A percentile compares a stretch with the other conserved stretches of the same genome.
These are phyloP conservation scores for Trichoderma guizhouense DNA, from an alignment of 2,329 filamentous ascomycete genomes.

Conservation along the genomic window DNA sequence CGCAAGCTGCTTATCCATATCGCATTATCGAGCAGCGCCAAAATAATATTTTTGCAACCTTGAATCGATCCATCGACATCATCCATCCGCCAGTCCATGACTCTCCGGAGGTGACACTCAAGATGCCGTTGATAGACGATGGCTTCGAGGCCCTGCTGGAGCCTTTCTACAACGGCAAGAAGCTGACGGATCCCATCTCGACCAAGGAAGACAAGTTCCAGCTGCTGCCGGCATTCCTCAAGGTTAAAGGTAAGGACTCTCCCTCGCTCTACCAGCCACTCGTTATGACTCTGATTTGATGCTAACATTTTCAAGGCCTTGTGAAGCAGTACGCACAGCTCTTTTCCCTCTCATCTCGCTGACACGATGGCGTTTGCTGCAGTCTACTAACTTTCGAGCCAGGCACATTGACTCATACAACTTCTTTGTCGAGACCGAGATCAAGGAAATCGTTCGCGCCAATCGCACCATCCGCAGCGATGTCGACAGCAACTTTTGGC, in stretches of 20 bases:
- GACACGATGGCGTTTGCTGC: not conserved
- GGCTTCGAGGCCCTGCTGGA: slow-evolving; percentile 64
- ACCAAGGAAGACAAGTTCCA: slow-evolving; percentile 90
- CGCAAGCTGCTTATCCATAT: slow-evolving; percentile 18
- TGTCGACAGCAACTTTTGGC: slow-evolving; percentile 87
- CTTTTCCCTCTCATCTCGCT: slow-evolving; percentile 14
- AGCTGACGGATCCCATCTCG: slow-evolving; percentile 61
- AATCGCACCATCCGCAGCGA: slow-evolving; percentile 88
- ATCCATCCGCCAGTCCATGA: slow-evolving; percentile 26
- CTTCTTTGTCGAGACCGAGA: slow-evolving; percentile 93
- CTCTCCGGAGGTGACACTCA: slow-evolving; percentile 32
- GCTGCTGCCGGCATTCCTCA: slow-evolving; percentile 91
- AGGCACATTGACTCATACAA: slow-evolving; percentile 96
- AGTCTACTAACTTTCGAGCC: slow-evolving; percentile 18
- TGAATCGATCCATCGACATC: not conserved
- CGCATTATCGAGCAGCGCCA: slow-evolving; percentile 2
- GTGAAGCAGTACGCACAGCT: slow-evolving; percentile 70
- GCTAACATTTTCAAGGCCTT: slow-evolving; percentile 47
- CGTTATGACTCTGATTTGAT: not conserved
- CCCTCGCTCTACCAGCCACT: not conserved
- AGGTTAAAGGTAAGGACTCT: slow-evolving; percentile 72
- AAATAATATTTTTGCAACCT: slow-evolving; percentile 3
- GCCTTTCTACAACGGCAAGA: slow-evolving; percentile 67
- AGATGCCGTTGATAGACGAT: slow-evolving; percentile 56
- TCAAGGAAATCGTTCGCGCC: slow-evolving; percentile 93